Percentiles rank a stretch among this genome's conserved stretches.
phyloP scores from a whole-genome alignment of 352 stramenopile genomes.

The Phytophthora boehmeriae region DNA sequence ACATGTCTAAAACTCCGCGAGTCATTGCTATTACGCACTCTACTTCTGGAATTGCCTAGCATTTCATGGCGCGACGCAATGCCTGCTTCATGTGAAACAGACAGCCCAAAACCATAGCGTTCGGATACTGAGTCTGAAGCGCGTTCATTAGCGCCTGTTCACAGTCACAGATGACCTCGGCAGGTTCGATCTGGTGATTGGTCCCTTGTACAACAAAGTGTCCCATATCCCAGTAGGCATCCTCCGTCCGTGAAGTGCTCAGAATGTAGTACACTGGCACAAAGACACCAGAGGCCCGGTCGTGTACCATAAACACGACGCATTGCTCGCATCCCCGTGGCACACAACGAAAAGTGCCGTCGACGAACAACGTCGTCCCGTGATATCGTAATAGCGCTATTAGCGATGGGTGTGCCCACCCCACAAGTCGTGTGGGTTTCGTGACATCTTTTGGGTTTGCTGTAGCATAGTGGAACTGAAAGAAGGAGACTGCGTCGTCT shows the following conservation, averaged over 20 bases:
- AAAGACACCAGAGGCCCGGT: too few relatives aligned
- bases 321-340: not conserved
- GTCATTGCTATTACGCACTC: constrained; percentile 7
- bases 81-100: constrained; percentile 29
- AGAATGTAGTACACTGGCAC: too few relatives aligned
- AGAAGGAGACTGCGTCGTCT: constrained; percentile 7
- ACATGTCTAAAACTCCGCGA: constrained; percentile 4
- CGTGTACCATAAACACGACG: not conserved
- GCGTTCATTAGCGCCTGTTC: constrained; percentile 19
- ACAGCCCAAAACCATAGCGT: constrained; percentile 7
- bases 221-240: too few relatives aligned
- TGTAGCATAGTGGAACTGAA: constrained; percentile 16
- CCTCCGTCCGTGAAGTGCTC: too few relatives aligned
- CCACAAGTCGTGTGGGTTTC: constrained; percentile 17
- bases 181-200: too few relatives aligned
- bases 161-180: too few relatives aligned
- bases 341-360: too few relatives aligned
- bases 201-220: too few relatives aligned
- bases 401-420: constrained; percentile 21
- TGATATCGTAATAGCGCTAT: constrained; percentile 25
- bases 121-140: constrained; percentile 7
- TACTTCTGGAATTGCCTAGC: constrained; percentile 4
- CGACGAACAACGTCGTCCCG: too few relatives aligned
- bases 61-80: constrained; percentile 16
- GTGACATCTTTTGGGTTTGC: not conserved